Percentiles rank a stretch among this genome's conserved stretches.
Evolutionary conservation across 2,329 filamentous ascomycete species (phyloP).

Genomic region (Ascochyta koolunga): DNA sequence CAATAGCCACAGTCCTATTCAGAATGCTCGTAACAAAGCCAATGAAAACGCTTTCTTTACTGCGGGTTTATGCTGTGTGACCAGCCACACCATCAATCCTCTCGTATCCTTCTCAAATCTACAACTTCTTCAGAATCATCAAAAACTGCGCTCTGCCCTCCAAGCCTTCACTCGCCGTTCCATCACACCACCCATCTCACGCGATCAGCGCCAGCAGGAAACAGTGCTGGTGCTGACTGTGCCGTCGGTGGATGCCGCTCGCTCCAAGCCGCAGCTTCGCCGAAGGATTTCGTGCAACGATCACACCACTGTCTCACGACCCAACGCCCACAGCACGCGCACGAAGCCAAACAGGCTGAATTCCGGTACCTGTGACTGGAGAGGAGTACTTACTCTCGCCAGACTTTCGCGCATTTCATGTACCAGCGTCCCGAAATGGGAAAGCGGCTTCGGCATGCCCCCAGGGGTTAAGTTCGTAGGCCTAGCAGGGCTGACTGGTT

Average conservation of each 20-base stretch:
- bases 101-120: too few relatives aligned
- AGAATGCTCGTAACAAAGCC: not conserved
- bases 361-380: not conserved
- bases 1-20: not conserved
- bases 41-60: not conserved
- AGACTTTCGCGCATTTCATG: not conserved
- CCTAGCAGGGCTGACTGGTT: slow-evolving; percentile 12
- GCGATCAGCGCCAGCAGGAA: slow-evolving; percentile 2
- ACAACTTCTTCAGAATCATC: too few relatives aligned
- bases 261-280: not conserved
- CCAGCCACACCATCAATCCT: not conserved
- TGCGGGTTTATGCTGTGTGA: not conserved
- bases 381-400: too few relatives aligned
- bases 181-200: slow-evolving; percentile 16
- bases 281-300: slow-evolving; percentile 12
- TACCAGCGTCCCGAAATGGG: not conserved
- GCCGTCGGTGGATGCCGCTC: slow-evolving; percentile 30
- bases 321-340: slow-evolving; percentile 13
- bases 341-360: not conserved
- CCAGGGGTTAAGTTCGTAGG: not conserved
- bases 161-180: not conserved
- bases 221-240: slow-evolving; percentile 5
- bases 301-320: slow-evolving; percentile 36
- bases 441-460: not conserved
- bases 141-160: not conserved